Evolutionary conservation across 495 filamentous ascomycete species (phyloP), one percentile per base, ranked within the genome.

Genomic region (Aspergillus asperescens): DNA sequence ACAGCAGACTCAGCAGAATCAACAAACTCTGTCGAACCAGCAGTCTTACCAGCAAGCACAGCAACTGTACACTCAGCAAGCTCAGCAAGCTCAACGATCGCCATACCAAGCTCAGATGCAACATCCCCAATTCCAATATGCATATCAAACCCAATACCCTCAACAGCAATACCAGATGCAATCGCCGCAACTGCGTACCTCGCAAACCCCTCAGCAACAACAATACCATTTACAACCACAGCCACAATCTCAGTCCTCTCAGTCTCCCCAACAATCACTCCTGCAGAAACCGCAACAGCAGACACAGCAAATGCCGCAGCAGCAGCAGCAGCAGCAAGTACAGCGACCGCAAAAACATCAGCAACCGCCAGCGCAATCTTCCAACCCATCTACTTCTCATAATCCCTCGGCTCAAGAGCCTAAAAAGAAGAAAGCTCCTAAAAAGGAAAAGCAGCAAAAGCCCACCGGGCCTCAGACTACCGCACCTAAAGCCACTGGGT

Each of bases 21-120:
- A 47, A 13, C 43, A 47, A 10, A 24, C 48, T 13, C 25, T 24
- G 19, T 9, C 28, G 8, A 47, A 7, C 2, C 57, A 59, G 7
- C 56, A 58, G 18, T 23, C 49, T 9, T 56, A 64, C 27, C 66
- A 69, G 45, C 65, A 63, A 29, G 25, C 34, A 18, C 62, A 61
- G n/a, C 20, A 22, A 42, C 13, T 35, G 4, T 35, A 42, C n/a
- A 5, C 37, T 23, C 37, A 40, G 20, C 37, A 40, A 12, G 39
- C 39, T 1, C 39, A 42, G 22, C 20, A 66, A 10, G 67, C 69
- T 0, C 65, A 68, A 23, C 60, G 66, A 32, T 59, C 64, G 0
- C 66, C 66, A 4, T 62, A 65, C 20, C 62, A 67, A 19, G 23
- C 62, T 16, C 66, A 67, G 27, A 53, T 63, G 38, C 51, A 54